Evolutionary conservation across 2,329 filamentous ascomycete species (phyloP).

Genomic region (Colletotrichum lentis): DNA sequence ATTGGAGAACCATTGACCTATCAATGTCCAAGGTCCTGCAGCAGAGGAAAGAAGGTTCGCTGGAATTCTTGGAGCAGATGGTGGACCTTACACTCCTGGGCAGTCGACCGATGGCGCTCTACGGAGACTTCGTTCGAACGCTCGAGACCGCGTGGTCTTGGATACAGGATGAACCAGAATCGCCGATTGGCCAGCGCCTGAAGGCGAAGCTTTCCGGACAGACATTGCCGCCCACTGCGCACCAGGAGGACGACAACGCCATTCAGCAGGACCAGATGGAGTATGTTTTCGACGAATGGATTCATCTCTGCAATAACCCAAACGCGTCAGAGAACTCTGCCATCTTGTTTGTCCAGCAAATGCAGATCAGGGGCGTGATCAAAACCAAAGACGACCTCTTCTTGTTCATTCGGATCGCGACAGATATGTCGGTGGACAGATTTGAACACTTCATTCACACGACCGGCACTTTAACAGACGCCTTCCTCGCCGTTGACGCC

Average conservation of each 20-base stretch:
- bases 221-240: slow-evolving; percentile 58
- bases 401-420: slow-evolving; percentile 79
- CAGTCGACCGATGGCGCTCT: slow-evolving; percentile 78
- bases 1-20: slow-evolving; percentile 72
- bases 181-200: slow-evolving; percentile 72
- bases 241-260: slow-evolving; percentile 1
- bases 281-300: slow-evolving; percentile 97
- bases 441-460: slow-evolving; percentile 77
- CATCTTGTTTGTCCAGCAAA: slow-evolving; percentile 81
- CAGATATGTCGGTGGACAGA: slow-evolving; percentile 80
- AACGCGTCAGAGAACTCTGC: slow-evolving; percentile 76
- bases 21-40: slow-evolving; percentile 77
- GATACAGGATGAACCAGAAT: slow-evolving; percentile 76
- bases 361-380: slow-evolving; percentile 78
- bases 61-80: slow-evolving; percentile 82
- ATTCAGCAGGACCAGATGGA: slow-evolving; percentile 82
- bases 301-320: slow-evolving; percentile 80
- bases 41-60: slow-evolving; percentile 73
- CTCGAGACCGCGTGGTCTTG: slow-evolving; percentile 83
- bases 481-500: slow-evolving; percentile 74
- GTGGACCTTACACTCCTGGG: slow-evolving; percentile 81
- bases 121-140: slow-evolving; percentile 85
- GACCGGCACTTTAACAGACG: slow-evolving; percentile 65
- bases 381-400: slow-evolving; percentile 78
- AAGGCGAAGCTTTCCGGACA: slow-evolving; percentile 66